Conservation (phyloP, 108 stramenopile genomes). For the Skeletonema costatum region DNA sequence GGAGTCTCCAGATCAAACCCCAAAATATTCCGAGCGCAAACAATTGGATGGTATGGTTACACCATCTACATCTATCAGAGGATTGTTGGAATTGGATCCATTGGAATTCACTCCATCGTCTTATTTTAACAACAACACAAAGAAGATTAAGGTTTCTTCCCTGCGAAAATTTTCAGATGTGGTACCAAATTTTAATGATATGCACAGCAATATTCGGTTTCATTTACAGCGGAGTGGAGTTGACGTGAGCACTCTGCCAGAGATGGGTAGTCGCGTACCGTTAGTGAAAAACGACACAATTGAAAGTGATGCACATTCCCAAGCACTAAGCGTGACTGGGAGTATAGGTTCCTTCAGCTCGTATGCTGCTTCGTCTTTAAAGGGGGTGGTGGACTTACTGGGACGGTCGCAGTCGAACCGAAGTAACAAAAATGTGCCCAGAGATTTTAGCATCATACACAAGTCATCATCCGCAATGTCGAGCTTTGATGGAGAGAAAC, state of each 20-base stretch:
- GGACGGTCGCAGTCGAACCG: neutral
- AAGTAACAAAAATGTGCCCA: neutral
- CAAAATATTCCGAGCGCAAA: constrained; percentile 2
- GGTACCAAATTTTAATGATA: constrained; percentile 41
- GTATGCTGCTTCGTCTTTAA: constrained; percentile 24
- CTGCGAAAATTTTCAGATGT: constrained; percentile 42
- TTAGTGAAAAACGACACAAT: constrained; percentile 3
- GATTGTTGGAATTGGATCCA: constrained; percentile 6
- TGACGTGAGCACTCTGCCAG: constrained; percentile 9
- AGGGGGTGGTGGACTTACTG: constrained; percentile 19
- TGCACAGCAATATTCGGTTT: constrained; percentile 44
- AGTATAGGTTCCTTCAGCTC: constrained; percentile 39
- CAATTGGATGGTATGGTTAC: neutral
- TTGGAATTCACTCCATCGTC: constrained; percentile 9
- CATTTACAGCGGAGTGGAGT: constrained; percentile 34
- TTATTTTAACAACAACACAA: constrained; percentile 8
- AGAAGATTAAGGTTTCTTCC: constrained; percentile 37
- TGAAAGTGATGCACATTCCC: constrained; percentile 27
- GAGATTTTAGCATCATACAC: neutral
- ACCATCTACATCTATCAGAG: constrained; percentile 1
- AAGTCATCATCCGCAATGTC: neutral
- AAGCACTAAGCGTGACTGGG: constrained; percentile 7
- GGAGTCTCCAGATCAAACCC: constrained; percentile 1
- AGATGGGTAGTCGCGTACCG: neutral
- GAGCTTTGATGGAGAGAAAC: neutral